Conservation (phyloP, 129 eudicot genomes). For the Erigeron canadensis region DNA sequence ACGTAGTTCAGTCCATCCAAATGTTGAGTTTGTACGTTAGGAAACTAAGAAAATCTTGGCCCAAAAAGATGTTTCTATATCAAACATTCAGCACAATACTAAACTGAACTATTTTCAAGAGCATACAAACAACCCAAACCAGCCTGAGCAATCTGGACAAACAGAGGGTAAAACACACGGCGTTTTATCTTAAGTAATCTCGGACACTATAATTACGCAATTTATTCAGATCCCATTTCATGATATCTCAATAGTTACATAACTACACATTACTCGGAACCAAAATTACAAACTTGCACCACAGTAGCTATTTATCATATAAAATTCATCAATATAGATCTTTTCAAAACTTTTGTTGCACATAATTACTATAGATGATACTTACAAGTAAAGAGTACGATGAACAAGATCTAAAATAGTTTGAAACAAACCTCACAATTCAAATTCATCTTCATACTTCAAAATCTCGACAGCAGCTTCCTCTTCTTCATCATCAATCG, state of each 20-base stretch:
- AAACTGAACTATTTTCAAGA: neutral
- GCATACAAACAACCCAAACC: neutral
- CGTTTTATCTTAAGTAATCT: neutral
- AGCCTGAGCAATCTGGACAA: neutral
- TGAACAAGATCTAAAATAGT: neutral
- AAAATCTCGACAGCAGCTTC: slow-evolving; percentile 58
- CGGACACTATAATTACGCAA: neutral
- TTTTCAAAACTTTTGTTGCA: slow-evolving; percentile 19
- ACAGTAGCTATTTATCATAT: neutral
- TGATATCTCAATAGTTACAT: slow-evolving; percentile 1
- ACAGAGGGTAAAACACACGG: neutral
- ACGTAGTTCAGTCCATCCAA: neutral
- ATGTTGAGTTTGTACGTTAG: neutral
- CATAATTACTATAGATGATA: slow-evolving; percentile 15
- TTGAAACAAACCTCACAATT: slow-evolving; percentile 32
- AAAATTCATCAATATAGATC: neutral
- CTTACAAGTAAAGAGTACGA: slow-evolving; percentile 21
- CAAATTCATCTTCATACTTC: slow-evolving; percentile 60
- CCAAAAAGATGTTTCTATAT: neutral
- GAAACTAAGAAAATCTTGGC: neutral
- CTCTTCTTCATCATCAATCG: slow-evolving; percentile 61
- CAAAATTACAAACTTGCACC: slow-evolving; percentile 6
- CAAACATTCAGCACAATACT: neutral
- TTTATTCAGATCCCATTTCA: slow-evolving; percentile 2
- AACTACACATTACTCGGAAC: neutral